These are phyloP conservation scores for Phytophthora vignae DNA, from an alignment of 352 stramenopile genomes.

Conservation along the genomic window DNA sequence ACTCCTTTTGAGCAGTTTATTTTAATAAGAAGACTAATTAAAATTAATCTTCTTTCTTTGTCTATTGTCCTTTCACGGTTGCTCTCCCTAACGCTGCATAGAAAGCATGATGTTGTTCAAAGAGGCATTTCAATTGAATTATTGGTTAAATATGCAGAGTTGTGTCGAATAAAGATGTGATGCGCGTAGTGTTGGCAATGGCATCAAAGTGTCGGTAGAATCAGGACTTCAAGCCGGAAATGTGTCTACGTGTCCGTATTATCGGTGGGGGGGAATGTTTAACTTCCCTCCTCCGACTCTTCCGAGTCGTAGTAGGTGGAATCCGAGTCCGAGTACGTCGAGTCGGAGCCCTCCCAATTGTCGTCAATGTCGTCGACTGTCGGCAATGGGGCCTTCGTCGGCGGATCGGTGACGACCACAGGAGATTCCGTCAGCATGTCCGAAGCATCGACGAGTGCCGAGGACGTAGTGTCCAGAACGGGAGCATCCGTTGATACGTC, in stretches of 20 bases:
- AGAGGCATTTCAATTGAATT: too few relatives aligned
- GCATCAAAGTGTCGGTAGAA: too few relatives aligned
- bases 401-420: background rate
- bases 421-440: conserved; percentile 17
- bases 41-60: too few relatives aligned
- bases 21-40: too few relatives aligned
- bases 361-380: conserved; percentile 7
- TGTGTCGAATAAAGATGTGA: conserved; percentile 1
- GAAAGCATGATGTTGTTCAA: too few relatives aligned
- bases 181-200: background rate
- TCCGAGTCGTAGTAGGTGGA: conserved; percentile 26
- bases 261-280: background rate
- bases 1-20: too few relatives aligned
- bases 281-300: conserved; percentile 15
- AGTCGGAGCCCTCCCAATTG: conserved; percentile 29
- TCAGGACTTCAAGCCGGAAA: background rate
- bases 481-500: conserved; percentile 9
- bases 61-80: too few relatives aligned
- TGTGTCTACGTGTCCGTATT: conserved; percentile 1
- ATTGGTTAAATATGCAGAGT: background rate
- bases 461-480: background rate
- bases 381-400: background rate
- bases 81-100: too few relatives aligned
- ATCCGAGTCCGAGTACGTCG: conserved; percentile 15
- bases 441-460: conserved; percentile 7